phyloP scores from a whole-genome alignment of 169 alveolate genomes.

The Perkinsus chesapeaki region DNA sequence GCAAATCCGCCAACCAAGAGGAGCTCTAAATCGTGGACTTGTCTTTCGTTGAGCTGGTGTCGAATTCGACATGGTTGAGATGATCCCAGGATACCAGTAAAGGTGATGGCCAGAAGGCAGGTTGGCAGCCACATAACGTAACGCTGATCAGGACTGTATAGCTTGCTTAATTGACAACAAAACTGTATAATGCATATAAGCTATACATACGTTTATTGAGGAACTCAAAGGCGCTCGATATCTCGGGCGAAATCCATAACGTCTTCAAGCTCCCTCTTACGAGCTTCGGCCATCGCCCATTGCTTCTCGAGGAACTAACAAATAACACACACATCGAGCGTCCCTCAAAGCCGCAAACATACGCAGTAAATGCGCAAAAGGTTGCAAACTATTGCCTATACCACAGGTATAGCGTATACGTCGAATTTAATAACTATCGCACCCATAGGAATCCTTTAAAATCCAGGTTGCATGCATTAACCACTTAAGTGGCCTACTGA shows the following conservation, averaged over 20 bases:
- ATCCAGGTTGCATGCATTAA: too few species aligned
- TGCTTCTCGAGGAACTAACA: background rate
- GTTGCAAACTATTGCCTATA: too few species aligned
- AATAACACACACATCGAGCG: background rate
- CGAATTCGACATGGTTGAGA: background rate
- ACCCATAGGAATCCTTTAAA: too few species aligned
- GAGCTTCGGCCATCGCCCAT: background rate
- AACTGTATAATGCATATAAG: background rate
- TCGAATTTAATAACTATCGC: too few species aligned
- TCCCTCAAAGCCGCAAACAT: background rate
- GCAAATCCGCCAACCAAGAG: conserved; percentile 37
- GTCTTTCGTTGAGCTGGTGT: conserved; percentile 24
- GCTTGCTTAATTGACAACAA: background rate
- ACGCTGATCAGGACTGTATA: too few species aligned
- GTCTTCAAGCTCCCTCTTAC: background rate
- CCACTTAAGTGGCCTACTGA: too few species aligned
- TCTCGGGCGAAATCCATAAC: background rate
- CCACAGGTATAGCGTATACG: too few species aligned
- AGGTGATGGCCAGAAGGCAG: too few species aligned
- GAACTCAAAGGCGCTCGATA: background rate
- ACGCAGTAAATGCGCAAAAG: too few species aligned
- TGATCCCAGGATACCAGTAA: background rate
- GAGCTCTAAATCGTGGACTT: conserved; percentile 41
- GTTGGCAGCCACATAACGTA: too few species aligned
- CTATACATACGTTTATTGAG: background rate